Evolutionary conservation across 2,329 filamentous ascomycete species (phyloP).

Genomic region (Alternaria dauci): DNA sequence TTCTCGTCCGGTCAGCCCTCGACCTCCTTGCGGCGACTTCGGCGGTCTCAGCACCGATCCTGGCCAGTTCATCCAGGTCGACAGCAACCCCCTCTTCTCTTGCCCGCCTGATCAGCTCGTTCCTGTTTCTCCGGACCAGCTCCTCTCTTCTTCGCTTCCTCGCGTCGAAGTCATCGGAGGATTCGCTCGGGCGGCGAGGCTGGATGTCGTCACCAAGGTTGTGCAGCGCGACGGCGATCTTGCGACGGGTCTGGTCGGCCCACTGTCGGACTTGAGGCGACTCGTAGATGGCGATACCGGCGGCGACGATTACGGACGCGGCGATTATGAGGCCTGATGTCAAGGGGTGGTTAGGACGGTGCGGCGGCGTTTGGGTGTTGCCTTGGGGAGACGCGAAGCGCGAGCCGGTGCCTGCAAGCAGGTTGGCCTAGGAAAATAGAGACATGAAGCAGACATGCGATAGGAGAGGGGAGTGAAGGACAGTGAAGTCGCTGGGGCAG

Average conservation of each 20-base stretch:
- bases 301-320: slow-evolving; percentile 67
- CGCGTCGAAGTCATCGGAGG: slow-evolving; percentile 44
- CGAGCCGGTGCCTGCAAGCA: slow-evolving; percentile 43
- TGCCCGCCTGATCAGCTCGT: slow-evolving; percentile 48
- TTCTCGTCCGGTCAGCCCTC: slow-evolving; percentile 34
- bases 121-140: slow-evolving; percentile 44
- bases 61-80: slow-evolving; percentile 51
- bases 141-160: slow-evolving; percentile 44
- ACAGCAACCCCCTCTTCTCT: slow-evolving; percentile 53
- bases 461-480: not conserved
- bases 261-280: slow-evolving; percentile 70
- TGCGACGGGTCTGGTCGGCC: slow-evolving; percentile 68
- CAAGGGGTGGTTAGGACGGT: slow-evolving; percentile 40
- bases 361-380: slow-evolving; percentile 17
- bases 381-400: slow-evolving; percentile 23
- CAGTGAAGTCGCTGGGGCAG: slow-evolving; percentile 11
- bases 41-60: slow-evolving; percentile 42
- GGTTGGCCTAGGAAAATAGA: slow-evolving; percentile 34
- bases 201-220: slow-evolving; percentile 68
- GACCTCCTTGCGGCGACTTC: slow-evolving; percentile 30
- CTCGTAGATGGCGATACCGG: slow-evolving; percentile 70
- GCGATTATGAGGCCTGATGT: slow-evolving; percentile 68
- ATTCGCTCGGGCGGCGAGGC: slow-evolving; percentile 47
- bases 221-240: slow-evolving; percentile 67
- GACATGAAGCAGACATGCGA: not conserved